phyloP scores from a whole-genome alignment of 1,284 basidiomycete species.

The Boletus semigastroideus region DNA sequence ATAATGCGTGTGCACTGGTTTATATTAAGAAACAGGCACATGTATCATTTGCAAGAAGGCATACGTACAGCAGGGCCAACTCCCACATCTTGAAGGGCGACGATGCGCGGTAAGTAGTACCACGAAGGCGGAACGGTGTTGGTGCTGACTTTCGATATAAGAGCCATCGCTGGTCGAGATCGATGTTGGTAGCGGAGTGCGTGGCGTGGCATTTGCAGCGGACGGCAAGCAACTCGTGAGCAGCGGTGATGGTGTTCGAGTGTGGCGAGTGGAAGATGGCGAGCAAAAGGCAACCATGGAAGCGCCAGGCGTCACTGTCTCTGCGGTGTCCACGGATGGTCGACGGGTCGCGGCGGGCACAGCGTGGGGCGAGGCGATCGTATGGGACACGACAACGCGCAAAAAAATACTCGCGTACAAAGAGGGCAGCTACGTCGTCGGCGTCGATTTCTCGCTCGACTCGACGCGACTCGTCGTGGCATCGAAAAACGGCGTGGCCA shows the following conservation, averaged over 20 bases:
- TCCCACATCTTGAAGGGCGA: background rate
- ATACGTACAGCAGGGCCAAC: no score
- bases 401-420: background rate
- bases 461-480: background rate
- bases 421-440: background rate
- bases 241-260: background rate
- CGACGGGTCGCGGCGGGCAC: conserved; percentile 5
- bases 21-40: no score
- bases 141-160: background rate
- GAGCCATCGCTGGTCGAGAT: background rate
- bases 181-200: background rate
- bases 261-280: background rate
- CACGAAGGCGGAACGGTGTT: background rate
- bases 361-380: background rate
- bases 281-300: background rate
- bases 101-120: background rate
- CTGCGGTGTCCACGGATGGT: conserved; percentile 10
- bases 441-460: conserved; percentile 5
- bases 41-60: no score
- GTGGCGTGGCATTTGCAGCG: conserved; percentile 1
- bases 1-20: no score
- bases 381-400: background rate
- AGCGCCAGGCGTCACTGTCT: background rate
- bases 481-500: background rate
- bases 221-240: background rate